phyloP scores from a whole-genome alignment of 1,139 yeast species.

The Yamadazyma dushanensis region DNA sequence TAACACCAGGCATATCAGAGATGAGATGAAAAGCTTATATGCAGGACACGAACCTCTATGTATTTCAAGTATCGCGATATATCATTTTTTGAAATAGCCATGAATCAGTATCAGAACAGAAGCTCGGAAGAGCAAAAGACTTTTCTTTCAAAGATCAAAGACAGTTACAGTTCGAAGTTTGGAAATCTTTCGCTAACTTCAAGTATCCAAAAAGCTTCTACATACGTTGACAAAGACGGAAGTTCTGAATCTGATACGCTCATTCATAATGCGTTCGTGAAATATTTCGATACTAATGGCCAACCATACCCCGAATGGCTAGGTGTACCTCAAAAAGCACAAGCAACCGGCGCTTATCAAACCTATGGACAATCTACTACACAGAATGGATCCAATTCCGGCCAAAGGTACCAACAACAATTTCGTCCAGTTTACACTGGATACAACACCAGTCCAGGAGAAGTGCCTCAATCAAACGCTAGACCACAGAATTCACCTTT shows the following conservation, averaged over 20 bases:
- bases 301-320: constrained; percentile 49
- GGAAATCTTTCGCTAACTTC: constrained; percentile 33
- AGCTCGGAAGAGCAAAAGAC: constrained; percentile 19
- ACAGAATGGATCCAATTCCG: neutral
- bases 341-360: constrained; percentile 5
- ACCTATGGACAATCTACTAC: neutral
- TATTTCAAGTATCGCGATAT: no score
- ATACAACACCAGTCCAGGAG: constrained; percentile 20
- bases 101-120: constrained; percentile 15
- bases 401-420: constrained; percentile 3
- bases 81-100: no score
- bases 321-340: constrained; percentile 26
- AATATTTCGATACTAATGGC: constrained; percentile 33
- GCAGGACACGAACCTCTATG: no score
- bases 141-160: constrained; percentile 39
- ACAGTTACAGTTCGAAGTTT: constrained; percentile 36
- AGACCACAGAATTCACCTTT: constrained; percentile 12
- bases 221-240: constrained; percentile 41
- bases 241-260: constrained; percentile 39
- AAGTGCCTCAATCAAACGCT: constrained; percentile 11
- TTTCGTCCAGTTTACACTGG: constrained; percentile 30
- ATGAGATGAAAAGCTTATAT: no score
- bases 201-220: constrained; percentile 19
- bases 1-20: no score
- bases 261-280: constrained; percentile 47